Conservation (phyloP, 768 basidiomycete genomes). For the Pseudohyphozyma bogoriensis region DNA sequence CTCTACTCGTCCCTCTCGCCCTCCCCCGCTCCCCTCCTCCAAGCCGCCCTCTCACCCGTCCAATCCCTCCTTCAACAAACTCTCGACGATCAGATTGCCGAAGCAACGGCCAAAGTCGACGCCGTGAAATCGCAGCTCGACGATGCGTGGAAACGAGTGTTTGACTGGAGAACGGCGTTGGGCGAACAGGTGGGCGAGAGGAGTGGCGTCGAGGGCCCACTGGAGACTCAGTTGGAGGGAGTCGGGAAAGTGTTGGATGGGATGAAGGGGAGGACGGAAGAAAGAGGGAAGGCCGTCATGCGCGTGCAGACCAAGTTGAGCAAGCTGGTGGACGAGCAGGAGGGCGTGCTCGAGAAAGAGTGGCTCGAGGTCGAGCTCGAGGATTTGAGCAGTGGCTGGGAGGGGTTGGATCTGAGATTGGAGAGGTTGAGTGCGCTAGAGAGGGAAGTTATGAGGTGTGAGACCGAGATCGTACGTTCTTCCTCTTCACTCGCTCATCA, state of each 20-base stretch:
- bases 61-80: no score
- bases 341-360: background rate
- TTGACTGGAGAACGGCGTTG: slow-evolving; percentile 54
- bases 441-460: slow-evolving; percentile 72
- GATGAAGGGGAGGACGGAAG: slow-evolving; percentile 43
- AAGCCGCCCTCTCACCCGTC: background rate
- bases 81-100: no score
- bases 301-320: slow-evolving; percentile 3
- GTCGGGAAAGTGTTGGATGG: slow-evolving; percentile 39
- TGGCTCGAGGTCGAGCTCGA: slow-evolving; percentile 5
- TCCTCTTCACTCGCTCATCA: background rate
- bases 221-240: background rate
- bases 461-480: slow-evolving; percentile 66
- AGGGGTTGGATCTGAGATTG: slow-evolving; percentile 61
- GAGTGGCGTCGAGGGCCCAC: slow-evolving; percentile 37
- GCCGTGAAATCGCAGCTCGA: background rate
- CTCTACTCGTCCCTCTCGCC: slow-evolving; percentile 31
- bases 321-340: slow-evolving; percentile 3
- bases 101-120: no score
- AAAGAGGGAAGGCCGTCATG: slow-evolving; percentile 32
- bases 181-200: slow-evolving; percentile 52
- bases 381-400: slow-evolving; percentile 35
- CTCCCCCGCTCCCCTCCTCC: background rate
- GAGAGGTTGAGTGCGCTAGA: slow-evolving; percentile 71
- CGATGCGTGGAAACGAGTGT: slow-evolving; percentile 64